Base-by-base conservation (phyloP, 768 basidiomycete species). In the Calocybe cyanea region DNA sequence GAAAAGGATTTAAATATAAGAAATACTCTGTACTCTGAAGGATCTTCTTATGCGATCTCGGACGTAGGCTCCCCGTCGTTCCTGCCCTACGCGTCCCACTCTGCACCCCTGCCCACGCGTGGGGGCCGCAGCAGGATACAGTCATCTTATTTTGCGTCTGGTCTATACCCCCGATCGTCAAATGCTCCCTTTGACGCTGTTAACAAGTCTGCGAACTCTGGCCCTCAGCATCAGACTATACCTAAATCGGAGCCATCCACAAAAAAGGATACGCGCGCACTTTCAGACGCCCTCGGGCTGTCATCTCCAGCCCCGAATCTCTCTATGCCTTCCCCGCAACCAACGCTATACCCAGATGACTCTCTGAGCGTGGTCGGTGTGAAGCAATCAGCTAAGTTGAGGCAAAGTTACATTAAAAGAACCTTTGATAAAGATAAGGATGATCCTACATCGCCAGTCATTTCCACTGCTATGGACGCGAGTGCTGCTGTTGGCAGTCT, bases 291-390 rank as follows among this genome's bases (percentile, higher is more conserved):
- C 11, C 53, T 71, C n/a, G 69, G 67, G 21, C 54, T 72, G 17
- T 57, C 61, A 19, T 66, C 71, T n/a, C 69, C 68, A n/a, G 56
- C 57, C 34, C 58, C 64, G 15, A 61, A 63, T 14, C 67, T 69
- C 50, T 52, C 67, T 2, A 54, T 60, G 17, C 63, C 71, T 37
- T 71, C 76, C 13, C 83, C 83, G 8, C 79, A 77, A 52, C 77
- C 78, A 10, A 83, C 81, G 7, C 54, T 86, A 45, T 84, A 80
- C 57, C 84, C 85, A 3, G 85, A 87, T 46, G 85, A 87, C 61
- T 86, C 83, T 7, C 66, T 84, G 63, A 84, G 81, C 48, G 69
- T 83, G 32, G 70, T 76, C 4, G 77, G 73, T 13, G 66, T 68
- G 40, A 66, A 31, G 28, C 48, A 38, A 8, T 31, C 45, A 14